Conservation (phyloP, 768 basidiomycete species). For the Tulasnella sp. region DNA sequence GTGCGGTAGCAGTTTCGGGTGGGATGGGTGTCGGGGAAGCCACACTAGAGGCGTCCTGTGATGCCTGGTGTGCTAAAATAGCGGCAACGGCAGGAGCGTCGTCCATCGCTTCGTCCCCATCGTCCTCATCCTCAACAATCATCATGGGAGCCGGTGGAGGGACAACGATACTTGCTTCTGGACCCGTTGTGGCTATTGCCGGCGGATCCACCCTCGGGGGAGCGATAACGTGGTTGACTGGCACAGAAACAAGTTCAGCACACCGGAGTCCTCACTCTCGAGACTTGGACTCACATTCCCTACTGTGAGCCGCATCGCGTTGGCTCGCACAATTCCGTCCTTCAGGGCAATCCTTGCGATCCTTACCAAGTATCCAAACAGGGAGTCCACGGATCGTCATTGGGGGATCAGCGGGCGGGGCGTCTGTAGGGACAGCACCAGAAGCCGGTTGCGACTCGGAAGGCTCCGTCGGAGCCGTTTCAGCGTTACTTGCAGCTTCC, state of each 20-base stretch:
- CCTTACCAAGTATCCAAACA: not conserved
- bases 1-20: too few species aligned
- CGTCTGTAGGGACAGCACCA: not conserved
- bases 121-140: too few species aligned
- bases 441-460: not conserved
- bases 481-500: not conserved
- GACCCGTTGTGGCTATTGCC: not conserved
- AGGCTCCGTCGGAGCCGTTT: not conserved
- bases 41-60: too few species aligned
- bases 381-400: not conserved
- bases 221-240: constrained; percentile 6
- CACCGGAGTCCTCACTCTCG: not conserved
- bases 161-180: too few species aligned
- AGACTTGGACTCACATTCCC: not conserved
- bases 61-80: too few species aligned
- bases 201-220: not conserved
- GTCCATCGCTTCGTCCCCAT: too few species aligned
- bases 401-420: not conserved
- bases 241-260: not conserved
- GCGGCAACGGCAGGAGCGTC: too few species aligned
- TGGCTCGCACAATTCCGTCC: not conserved
- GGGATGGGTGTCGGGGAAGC: too few species aligned
- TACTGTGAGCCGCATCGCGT: not conserved
- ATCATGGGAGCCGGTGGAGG: too few species aligned
- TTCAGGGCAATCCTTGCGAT: not conserved